These are phyloP conservation scores for Trichoderma citrinoviride DNA, from an alignment of 2,329 filamentous ascomycete genomes.

Conservation along the genomic window DNA sequence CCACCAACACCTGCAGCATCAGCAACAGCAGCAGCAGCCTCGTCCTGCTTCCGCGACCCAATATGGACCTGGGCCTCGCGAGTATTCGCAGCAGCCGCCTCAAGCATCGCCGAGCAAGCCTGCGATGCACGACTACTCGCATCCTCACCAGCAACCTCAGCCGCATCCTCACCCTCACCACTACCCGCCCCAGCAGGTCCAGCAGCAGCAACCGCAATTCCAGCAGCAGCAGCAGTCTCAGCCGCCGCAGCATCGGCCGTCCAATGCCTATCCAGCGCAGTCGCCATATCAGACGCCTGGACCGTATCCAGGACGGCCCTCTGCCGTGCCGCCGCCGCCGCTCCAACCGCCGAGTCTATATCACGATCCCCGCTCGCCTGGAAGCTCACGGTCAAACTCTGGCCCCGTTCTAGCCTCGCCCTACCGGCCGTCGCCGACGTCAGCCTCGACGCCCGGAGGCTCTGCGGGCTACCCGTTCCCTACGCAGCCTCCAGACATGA, in stretches of 20 bases:
- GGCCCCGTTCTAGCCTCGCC: constrained; percentile 41
- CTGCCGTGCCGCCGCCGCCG: constrained; percentile 43
- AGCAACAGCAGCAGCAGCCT: constrained; percentile 38
- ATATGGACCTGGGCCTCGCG: constrained; percentile 52
- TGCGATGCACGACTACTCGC: constrained; percentile 46
- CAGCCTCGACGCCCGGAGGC: constrained; percentile 39
- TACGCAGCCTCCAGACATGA: constrained; percentile 41
- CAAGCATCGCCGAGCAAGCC: constrained; percentile 50
- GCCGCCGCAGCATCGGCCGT: constrained; percentile 32
- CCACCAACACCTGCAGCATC: constrained; percentile 36
- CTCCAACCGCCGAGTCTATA: constrained; percentile 46
- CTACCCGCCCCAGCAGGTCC: constrained; percentile 26
- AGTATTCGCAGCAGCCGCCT: constrained; percentile 42
- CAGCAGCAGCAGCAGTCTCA: constrained; percentile 28
- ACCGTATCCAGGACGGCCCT: constrained; percentile 39
- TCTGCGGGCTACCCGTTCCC: constrained; percentile 51
- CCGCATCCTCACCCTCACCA: constrained; percentile 16
- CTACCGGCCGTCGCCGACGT: constrained; percentile 50
- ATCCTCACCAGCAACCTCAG: constrained; percentile 25
- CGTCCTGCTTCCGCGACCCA: constrained; percentile 46
- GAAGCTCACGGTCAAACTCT: constrained; percentile 35
- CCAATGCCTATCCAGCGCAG: constrained; percentile 39
- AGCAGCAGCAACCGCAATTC: neutral
- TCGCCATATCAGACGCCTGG: constrained; percentile 41
- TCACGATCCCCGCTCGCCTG: constrained; percentile 52